Percentiles rank a stretch among this genome's conserved stretches.
Evolutionary conservation across 2,329 filamentous ascomycete species (phyloP).

Genomic region (Colletotrichum gigasporum): DNA sequence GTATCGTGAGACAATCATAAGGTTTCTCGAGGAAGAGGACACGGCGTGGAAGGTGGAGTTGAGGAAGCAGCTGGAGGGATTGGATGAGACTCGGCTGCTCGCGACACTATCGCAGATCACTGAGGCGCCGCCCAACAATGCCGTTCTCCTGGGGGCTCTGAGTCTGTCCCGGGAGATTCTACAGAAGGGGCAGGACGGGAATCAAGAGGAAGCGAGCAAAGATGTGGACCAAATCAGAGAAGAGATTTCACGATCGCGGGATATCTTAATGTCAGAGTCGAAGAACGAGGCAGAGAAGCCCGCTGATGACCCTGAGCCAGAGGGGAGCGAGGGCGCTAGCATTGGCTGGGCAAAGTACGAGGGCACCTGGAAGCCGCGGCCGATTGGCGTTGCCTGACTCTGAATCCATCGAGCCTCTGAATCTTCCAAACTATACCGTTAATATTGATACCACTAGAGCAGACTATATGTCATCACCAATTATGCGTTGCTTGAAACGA

Average conservation of each 20-base stretch:
- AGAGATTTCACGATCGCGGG: slow-evolving; percentile 29
- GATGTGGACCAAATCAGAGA: slow-evolving; percentile 38
- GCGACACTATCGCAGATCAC: slow-evolving; percentile 49
- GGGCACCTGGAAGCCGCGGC: slow-evolving; percentile 65
- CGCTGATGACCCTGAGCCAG: slow-evolving; percentile 12
- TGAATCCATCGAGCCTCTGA: too few relatives aligned
- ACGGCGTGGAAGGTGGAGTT: slow-evolving; percentile 38
- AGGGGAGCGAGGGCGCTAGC: slow-evolving; percentile 29
- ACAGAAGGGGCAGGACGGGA: slow-evolving; percentile 34
- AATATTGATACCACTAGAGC: background rate
- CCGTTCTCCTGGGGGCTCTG: slow-evolving; percentile 53
- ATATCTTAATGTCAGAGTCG: slow-evolving; percentile 19
- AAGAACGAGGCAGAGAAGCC: slow-evolving; percentile 7
- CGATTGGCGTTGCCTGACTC: slow-evolving; percentile 62
- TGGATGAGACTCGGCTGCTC: slow-evolving; percentile 48
- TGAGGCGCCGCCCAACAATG: slow-evolving; percentile 51
- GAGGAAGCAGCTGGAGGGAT: slow-evolving; percentile 44
- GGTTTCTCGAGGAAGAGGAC: slow-evolving; percentile 48
- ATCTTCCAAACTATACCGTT: too few relatives aligned
- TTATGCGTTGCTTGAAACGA: too few relatives aligned
- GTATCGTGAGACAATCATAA: slow-evolving; percentile 48
- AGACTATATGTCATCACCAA: background rate
- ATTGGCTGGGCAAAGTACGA: slow-evolving; percentile 59
- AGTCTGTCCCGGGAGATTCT: slow-evolving; percentile 54
- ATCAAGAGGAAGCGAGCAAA: slow-evolving; percentile 5